Percentiles rank a stretch among this genome's conserved stretches.
These are phyloP conservation scores for Gracilaria caudata DNA, from an alignment of 23 red algal genomes.

Conservation along the genomic window DNA sequence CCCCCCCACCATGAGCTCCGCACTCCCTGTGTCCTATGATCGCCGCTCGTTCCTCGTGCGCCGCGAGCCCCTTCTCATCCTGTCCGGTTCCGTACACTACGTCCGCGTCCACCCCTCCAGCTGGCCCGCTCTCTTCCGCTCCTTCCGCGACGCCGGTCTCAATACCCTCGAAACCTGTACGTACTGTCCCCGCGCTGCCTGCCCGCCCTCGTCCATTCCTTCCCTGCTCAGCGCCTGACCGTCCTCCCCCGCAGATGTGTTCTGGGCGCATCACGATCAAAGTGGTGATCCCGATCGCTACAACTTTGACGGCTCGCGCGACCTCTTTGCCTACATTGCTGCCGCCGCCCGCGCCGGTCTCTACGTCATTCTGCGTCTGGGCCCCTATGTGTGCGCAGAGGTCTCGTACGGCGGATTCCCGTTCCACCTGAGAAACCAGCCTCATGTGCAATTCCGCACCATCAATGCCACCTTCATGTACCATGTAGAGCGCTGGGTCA, in stretches of 20 bases:
- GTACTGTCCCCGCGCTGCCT: background rate
- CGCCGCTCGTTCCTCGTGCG: slow-evolving; percentile 41
- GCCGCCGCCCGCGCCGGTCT: slow-evolving; percentile 63
- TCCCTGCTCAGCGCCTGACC: background rate
- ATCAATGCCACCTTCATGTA: slow-evolving; percentile 73
- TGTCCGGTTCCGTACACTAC: slow-evolving; percentile 92
- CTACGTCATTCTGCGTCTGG: slow-evolving; percentile 84
- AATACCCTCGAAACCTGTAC: slow-evolving; percentile 93
- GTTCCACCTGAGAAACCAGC: slow-evolving; percentile 67
- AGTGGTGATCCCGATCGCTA: background rate
- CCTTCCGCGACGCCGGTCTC: slow-evolving; percentile 70
- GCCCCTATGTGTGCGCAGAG: slow-evolving; percentile 96
- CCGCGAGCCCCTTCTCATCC: slow-evolving; percentile 63
- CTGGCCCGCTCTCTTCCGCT: slow-evolving; percentile 75
- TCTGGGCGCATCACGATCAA: slow-evolving; percentile 42
- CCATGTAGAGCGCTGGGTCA: slow-evolving; percentile 73
- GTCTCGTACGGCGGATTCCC: slow-evolving; percentile 85
- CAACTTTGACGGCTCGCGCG: slow-evolving; percentile 66
- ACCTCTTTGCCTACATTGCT: slow-evolving; percentile 76
- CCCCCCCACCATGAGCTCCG: background rate
- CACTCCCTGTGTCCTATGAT: slow-evolving; percentile 29
- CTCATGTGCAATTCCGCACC: slow-evolving; percentile 88
- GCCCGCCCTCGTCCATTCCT: background rate
- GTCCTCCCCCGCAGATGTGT: slow-evolving; percentile 16
- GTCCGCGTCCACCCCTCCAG: slow-evolving; percentile 71